Evolutionary conservation across 2,329 filamentous ascomycete species (phyloP), one percentile per base, ranked within the genome.

Genomic region (Cyclaneusma minus): DNA sequence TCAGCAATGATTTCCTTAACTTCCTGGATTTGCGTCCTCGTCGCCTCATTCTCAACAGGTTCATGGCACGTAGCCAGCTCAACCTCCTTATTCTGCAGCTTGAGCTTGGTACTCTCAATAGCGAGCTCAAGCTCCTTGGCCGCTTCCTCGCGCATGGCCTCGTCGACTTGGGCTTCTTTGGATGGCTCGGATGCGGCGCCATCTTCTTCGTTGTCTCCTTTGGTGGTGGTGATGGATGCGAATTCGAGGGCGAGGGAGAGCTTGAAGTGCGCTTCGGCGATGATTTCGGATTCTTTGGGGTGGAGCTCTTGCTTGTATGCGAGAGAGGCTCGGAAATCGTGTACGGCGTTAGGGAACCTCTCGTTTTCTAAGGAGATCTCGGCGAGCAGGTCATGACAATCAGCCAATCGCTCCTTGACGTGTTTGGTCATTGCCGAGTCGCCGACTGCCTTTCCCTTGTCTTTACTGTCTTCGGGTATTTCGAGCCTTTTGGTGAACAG

Each of bases 281-380:
- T 67, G 27, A 91, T 66, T 40, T 84, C 79, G 9, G 81, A 83
- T 35, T 91, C 82, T 25, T 76, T 64, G 0, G 81, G 66, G 46
- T 82, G 84, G 3, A 95, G 64, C 26, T 78, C 65, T 40, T 80
- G 56, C 53, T 91, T 91, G 43, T 91, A 68, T 21, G 68, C 67
- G 25, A 95, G 67, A 1, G 84, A 74, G 9, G 76, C 69, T 40
- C 72, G 73, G 27, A 82, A 72, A 51, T 98, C 89, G 24, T 71
- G 65, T 28, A 93, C 80, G n/a, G 89, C 87, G 38, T 82, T 76
- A 21, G 69, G 63, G 47, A 93, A 98, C 58, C 79, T 75, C 54
- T 95, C 89, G 40, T 89, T 93, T 56, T 98, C 89, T 15, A 98
- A 62, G n/a, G 80, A 91, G 35, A 98, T 94, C 53, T 98, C 89